Evolutionary conservation across 495 filamentous ascomycete species (phyloP).

Genomic region (Cercophora newfieldiana): DNA sequence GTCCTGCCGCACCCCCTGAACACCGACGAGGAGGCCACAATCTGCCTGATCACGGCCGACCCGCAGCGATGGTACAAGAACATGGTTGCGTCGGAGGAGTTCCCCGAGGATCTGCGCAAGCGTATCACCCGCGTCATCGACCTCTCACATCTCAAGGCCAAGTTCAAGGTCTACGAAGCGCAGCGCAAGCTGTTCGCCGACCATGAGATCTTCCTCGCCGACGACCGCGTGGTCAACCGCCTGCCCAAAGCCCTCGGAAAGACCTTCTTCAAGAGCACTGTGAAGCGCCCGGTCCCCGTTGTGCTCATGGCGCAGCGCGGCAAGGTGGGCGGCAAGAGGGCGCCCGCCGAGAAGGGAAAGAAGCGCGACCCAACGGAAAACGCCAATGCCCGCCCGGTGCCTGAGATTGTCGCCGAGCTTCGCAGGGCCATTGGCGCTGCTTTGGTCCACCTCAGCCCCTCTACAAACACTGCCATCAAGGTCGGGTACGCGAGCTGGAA

Average conservation of each 20-base stretch:
- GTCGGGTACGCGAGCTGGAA: slow-evolving; percentile 72
- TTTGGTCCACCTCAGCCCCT: slow-evolving; percentile 51
- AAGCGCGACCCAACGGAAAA: slow-evolving; percentile 37
- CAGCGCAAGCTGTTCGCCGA: slow-evolving; percentile 79
- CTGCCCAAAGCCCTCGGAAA: slow-evolving; percentile 81
- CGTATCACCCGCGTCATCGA: slow-evolving; percentile 81
- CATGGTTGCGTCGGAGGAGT: slow-evolving; percentile 69
- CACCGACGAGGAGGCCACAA: slow-evolving; percentile 54
- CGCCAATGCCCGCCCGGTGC: slow-evolving; percentile 44
- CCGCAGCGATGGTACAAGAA: slow-evolving; percentile 92
- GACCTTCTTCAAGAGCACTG: slow-evolving; percentile 73
- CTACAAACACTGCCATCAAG: slow-evolving; percentile 50
- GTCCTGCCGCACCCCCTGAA: slow-evolving; percentile 70
- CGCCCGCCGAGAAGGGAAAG: slow-evolving; percentile 51
- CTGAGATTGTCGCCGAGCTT: slow-evolving; percentile 68
- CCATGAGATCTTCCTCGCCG: slow-evolving; percentile 84
- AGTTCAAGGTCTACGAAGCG: slow-evolving; percentile 84
- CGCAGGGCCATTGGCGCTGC: slow-evolving; percentile 68
- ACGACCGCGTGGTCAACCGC: slow-evolving; percentile 75
- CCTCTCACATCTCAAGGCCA: slow-evolving; percentile 75
- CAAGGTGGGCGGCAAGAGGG: slow-evolving; percentile 67
- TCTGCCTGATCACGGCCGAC: slow-evolving; percentile 72
- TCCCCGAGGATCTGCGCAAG: slow-evolving; percentile 68
- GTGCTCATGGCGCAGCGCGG: slow-evolving; percentile 61
- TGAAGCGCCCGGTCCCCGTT: slow-evolving; percentile 88